Conservation (phyloP, 2,329 filamentous ascomycete species). For the Nemania serpens region DNA sequence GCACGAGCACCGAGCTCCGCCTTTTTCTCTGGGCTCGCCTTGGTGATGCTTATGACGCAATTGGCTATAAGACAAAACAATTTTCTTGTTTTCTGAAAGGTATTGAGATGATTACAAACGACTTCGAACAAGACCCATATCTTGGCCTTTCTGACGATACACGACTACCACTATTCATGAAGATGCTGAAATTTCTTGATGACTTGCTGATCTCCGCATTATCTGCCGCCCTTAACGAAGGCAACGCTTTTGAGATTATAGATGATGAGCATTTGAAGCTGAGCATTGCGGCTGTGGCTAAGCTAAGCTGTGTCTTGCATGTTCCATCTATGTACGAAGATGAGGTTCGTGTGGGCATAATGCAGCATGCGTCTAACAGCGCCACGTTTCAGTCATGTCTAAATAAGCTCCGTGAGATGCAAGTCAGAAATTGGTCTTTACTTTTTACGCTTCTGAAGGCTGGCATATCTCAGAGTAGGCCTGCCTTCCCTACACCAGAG, state of each 20-base stretch:
- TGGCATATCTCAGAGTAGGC: slow-evolving; percentile 68
- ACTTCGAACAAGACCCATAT: slow-evolving; percentile 66
- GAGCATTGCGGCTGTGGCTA: slow-evolving; percentile 72
- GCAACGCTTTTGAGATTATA: slow-evolving; percentile 78
- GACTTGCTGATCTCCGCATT: slow-evolving; percentile 74
- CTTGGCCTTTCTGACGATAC: slow-evolving; percentile 62
- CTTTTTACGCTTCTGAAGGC: slow-evolving; percentile 82
- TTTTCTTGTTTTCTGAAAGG: slow-evolving; percentile 85
- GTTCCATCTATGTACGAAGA: slow-evolving; percentile 83
- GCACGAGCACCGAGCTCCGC: slow-evolving; percentile 79
- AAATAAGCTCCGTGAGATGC: slow-evolving; percentile 80
- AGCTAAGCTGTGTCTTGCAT: slow-evolving; percentile 76
- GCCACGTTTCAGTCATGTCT: slow-evolving; percentile 61
- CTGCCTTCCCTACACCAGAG: slow-evolving; percentile 67
- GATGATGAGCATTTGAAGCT: slow-evolving; percentile 77
- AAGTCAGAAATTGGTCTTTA: slow-evolving; percentile 85
- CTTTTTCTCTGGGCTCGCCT: slow-evolving; percentile 89
- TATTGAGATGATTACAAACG: slow-evolving; percentile 78
- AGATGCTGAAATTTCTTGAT: slow-evolving; percentile 78
- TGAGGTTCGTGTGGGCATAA: slow-evolving; percentile 77
- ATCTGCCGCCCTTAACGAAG: slow-evolving; percentile 69
- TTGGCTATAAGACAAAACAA: slow-evolving; percentile 85
- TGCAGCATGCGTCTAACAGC: slow-evolving; percentile 62
- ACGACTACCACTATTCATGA: slow-evolving; percentile 72
- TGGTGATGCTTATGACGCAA: slow-evolving; percentile 84